Evolutionary conservation across 2,329 filamentous ascomycete genomes (phyloP), one percentile per base, ranked within the genome.

Genomic region (Fusarium coffeatum): DNA sequence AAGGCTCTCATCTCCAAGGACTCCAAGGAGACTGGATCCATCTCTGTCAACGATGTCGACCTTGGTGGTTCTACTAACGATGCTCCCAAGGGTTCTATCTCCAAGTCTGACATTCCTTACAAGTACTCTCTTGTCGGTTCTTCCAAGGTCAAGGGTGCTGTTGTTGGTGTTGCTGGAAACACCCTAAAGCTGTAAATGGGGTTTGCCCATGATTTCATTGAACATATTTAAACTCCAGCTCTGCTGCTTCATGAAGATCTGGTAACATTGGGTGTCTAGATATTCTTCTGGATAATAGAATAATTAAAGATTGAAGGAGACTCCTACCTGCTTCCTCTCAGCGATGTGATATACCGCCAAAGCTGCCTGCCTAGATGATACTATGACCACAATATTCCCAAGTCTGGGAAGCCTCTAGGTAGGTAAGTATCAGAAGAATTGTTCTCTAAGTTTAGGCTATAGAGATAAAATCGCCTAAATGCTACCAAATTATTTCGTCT

Each of bases 61-160:
- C 79, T 84, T 20, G 83, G 87, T 47, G 81, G 68, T 23, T 71
- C 69, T 55, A 68, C 61, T 59, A 75, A 72, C 68, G 66, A 73
- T 34, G 88, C 86, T 8, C 82, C 83, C 10, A 74, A 78, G 54
- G 85, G 86, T 27, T 86, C 83, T n/a, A 79, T 88, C 49, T 84
- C 78, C 54, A 80, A 78, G 34, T 80, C 87, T n/a, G 83, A 83
- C 4, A 89, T 90, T 75, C 75, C 77, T 42, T 89, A 89, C 78
- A 80, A 77, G 34, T 79, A 85, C 76, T 64, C 64, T 47, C 73
- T 76, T n/a, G 76, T 88, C 50, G 86, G 85, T 4, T 82, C 83
- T 6, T 77, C 66, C 32, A 83, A 79, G 49, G 83, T 87, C 57
- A 81, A 84, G 77, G 77, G 73, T 46, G 77, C 81, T 20, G 82